Percentiles rank a stretch among this genome's conserved stretches.
Conservation (phyloP, 306 rosid genomes). For the Casuarina glauca region DNA sequence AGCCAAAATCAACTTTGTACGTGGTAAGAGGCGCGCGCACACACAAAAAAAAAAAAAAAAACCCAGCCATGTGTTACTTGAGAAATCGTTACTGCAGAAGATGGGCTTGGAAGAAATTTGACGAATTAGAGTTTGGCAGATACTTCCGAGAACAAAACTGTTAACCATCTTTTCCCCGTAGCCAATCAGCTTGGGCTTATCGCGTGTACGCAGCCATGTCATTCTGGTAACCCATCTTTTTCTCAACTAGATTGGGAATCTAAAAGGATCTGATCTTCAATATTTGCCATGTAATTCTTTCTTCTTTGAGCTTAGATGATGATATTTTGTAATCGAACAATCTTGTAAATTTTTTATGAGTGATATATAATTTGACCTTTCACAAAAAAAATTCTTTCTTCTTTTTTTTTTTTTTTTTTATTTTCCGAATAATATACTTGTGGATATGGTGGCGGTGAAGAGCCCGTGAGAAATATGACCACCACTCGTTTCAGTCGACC, state of each 20-base stretch:
- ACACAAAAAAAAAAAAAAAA: too few species aligned
- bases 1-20: too few species aligned
- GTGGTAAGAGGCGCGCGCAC: too few species aligned
- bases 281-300: too few species aligned
- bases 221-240: background rate
- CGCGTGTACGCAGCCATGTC: background rate
- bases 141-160: background rate
- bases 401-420: background rate
- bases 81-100: too few species aligned
- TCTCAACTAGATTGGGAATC: slow-evolving; percentile 3
- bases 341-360: too few species aligned
- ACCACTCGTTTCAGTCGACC: slow-evolving; percentile 60
- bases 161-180: background rate
- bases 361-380: too few species aligned
- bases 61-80: too few species aligned
- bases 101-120: too few species aligned
- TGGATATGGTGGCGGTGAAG: slow-evolving; percentile 11
- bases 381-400: too few species aligned
- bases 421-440: background rate
- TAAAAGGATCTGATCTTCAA: background rate
- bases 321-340: too few species aligned
- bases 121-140: background rate
- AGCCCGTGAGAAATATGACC: background rate
- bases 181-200: background rate
- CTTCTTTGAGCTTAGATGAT: too few species aligned